phyloP scores from a whole-genome alignment of 345 rosid species.

The Hypericum perforatum region DNA sequence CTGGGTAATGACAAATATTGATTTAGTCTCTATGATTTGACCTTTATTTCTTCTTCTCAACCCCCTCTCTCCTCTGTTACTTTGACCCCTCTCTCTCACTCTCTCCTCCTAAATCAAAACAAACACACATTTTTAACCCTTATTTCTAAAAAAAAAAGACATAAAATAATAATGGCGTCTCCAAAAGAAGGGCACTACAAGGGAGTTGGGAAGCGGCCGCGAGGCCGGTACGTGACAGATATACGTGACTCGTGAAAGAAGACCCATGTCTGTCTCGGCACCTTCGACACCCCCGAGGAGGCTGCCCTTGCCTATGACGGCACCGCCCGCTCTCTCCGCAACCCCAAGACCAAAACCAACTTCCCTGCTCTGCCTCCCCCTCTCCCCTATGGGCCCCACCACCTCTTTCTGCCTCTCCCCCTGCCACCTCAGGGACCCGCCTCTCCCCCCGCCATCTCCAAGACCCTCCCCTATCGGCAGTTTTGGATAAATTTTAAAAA shows the following conservation, averaged over 20 bases:
- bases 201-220: conserved; percentile 90
- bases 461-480: too few relatives aligned
- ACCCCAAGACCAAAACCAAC: conserved; percentile 81
- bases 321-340: conserved; percentile 86
- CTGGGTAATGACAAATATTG: too few relatives aligned
- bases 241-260: conserved; percentile 97
- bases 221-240: conserved; percentile 97
- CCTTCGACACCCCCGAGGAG: conserved; percentile 93
- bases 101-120: not conserved
- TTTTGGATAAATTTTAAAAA: too few relatives aligned
- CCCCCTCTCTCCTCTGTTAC: too few relatives aligned
- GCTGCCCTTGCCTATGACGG: conserved; percentile 95
- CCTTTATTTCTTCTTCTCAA: too few relatives aligned
- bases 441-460: too few relatives aligned
- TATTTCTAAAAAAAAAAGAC: not conserved
- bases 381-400: conserved; percentile 16
- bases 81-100: not conserved
- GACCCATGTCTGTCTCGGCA: conserved; percentile 87
- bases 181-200: conserved; percentile 74
- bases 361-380: conserved; percentile 47
- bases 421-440: too few relatives aligned
- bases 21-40: too few relatives aligned
- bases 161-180: conserved; percentile 27
- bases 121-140: not conserved
- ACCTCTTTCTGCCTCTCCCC: conserved; percentile 20